phyloP scores from a whole-genome alignment of 345 rosid species.

The Hevea brasiliensis region DNA sequence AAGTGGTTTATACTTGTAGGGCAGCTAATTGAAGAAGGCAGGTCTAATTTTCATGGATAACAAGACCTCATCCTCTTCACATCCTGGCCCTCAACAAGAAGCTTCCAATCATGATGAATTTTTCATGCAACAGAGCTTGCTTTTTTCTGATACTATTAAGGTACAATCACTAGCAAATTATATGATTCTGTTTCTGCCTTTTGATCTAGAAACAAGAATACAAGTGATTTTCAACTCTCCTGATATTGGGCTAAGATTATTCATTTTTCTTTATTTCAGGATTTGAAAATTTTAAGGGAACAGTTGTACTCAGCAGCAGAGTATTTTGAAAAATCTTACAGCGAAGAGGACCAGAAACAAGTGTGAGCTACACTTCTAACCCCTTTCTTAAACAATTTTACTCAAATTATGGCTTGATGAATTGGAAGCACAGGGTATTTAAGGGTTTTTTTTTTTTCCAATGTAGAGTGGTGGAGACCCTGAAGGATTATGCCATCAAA shows the following conservation, averaged over 20 bases:
- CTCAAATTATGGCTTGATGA: background rate
- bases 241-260: background rate
- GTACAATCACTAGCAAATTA: constrained; percentile 29
- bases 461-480: constrained; percentile 56
- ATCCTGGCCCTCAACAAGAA: constrained; percentile 40
- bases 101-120: constrained; percentile 64
- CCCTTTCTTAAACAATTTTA: background rate
- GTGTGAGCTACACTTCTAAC: constrained; percentile 37
- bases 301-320: constrained; percentile 88
- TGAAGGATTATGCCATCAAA: constrained; percentile 71
- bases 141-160: constrained; percentile 69
- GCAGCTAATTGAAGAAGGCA: constrained; percentile 6
- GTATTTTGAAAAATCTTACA: constrained; percentile 67
- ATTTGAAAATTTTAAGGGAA: constrained; percentile 65
- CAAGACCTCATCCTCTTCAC: constrained; percentile 44
- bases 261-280: constrained; percentile 44
- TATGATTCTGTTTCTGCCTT: background rate
- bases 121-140: constrained; percentile 65
- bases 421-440: background rate
- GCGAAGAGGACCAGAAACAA: constrained; percentile 58
- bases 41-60: constrained; percentile 19
- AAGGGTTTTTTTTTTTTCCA: background rate
- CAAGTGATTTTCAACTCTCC: too few species aligned
- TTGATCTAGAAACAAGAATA: background rate
- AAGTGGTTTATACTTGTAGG: background rate